Evolutionary conservation across 169 alveolate genomes (phyloP).

Genomic region (Theileria equi): DNA sequence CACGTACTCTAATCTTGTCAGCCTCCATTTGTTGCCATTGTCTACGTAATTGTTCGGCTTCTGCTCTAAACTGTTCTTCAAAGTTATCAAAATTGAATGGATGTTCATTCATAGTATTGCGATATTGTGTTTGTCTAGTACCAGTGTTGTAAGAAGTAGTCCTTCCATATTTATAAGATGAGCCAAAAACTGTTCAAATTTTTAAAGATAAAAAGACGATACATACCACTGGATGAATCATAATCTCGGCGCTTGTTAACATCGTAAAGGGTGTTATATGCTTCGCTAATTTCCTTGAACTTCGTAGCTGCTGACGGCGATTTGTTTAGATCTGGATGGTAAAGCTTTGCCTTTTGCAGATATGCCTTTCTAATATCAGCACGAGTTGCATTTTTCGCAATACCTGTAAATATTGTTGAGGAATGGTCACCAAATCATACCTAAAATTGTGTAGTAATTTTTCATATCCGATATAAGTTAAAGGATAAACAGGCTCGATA

Average conservation of each 20-base stretch:
- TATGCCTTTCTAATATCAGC: conserved; percentile 87
- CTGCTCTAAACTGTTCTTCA: conserved; percentile 63
- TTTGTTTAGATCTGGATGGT: conserved; percentile 88
- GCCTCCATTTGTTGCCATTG: conserved; percentile 66
- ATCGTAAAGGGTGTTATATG: conserved; percentile 81
- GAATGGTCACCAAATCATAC: conserved; percentile 1
- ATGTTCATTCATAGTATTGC: conserved; percentile 21
- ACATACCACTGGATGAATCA: conserved; percentile 41
- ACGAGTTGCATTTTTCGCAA: conserved; percentile 77
- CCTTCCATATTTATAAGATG: conserved; percentile 12
- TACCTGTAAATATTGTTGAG: conserved; percentile 42
- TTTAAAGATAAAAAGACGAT: too few relatives aligned
- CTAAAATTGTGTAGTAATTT: conserved; percentile 62
- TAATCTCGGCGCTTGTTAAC: conserved; percentile 68
- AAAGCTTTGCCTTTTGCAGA: conserved; percentile 84
- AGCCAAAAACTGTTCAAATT: conserved; percentile 22
- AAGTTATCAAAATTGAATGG: conserved; percentile 46
- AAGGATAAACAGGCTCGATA: neutral
- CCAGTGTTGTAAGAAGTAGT: neutral
- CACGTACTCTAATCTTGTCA: conserved; percentile 46
- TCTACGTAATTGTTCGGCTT: conserved; percentile 60
- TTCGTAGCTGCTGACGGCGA: conserved; percentile 78
- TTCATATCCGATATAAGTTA: conserved; percentile 27
- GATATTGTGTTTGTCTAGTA: conserved; percentile 4
- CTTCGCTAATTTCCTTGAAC: conserved; percentile 85